phyloP scores from a whole-genome alignment of 2,329 filamentous ascomycete genomes.

The Botrytis squamosa region DNA sequence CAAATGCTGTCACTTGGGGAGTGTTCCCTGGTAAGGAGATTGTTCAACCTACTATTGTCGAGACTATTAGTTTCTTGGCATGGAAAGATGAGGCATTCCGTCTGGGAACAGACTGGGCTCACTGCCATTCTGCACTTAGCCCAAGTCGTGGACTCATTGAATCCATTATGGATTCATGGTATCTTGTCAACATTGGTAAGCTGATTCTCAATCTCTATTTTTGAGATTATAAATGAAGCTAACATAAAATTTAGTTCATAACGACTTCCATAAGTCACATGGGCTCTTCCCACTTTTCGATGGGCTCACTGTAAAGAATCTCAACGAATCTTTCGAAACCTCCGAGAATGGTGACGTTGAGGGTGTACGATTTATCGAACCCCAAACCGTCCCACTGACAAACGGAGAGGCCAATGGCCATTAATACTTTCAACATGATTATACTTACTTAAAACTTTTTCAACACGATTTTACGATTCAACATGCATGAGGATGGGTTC shows the following conservation, averaged over 20 bases:
- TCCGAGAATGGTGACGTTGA: constrained; percentile 25
- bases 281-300: constrained; percentile 86
- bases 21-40: constrained; percentile 99
- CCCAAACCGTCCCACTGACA: constrained; percentile 27
- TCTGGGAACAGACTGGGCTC: constrained; percentile 89
- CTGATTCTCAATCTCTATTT: constrained; percentile 23
- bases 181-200: constrained; percentile 90
- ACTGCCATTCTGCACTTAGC: constrained; percentile 76
- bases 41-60: constrained; percentile 99
- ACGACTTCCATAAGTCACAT: constrained; percentile 85
- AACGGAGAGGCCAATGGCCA: constrained; percentile 27
- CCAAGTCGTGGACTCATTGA: constrained; percentile 79
- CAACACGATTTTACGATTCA: constrained; percentile 37
- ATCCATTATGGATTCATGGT: constrained; percentile 85
- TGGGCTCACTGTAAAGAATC: constrained; percentile 65
- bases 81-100: constrained; percentile 99
- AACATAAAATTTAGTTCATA: constrained; percentile 67
- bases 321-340: constrained; percentile 49
- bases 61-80: constrained; percentile 93
- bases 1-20: constrained; percentile 99
- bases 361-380: constrained; percentile 23
- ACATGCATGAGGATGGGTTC: constrained; percentile 31
- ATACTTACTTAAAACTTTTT: constrained; percentile 27
- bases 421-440: constrained; percentile 27
- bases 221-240: constrained; percentile 17